phyloP scores from a whole-genome alignment of 2,329 filamentous ascomycete genomes.

The Clarireedia homoeocarpa region DNA sequence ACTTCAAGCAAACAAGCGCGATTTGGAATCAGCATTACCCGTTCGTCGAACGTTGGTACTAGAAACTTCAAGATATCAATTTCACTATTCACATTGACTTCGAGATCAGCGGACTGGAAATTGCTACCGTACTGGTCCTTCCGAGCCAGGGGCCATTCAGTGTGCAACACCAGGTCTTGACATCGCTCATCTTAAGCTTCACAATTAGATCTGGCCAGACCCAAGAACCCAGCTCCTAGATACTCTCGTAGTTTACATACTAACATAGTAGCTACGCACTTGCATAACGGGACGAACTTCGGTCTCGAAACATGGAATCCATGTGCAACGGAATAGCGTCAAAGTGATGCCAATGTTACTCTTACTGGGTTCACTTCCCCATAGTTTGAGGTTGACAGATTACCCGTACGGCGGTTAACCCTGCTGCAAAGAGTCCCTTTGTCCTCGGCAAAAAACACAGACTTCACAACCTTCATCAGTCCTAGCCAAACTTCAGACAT shows the following conservation, averaged over 20 bases:
- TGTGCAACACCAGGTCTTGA: neutral
- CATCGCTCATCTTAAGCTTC: neutral
- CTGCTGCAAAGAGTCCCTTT: neutral
- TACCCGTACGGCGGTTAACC: neutral
- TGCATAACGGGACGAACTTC: constrained; percentile 5
- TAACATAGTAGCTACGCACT: constrained; percentile 3
- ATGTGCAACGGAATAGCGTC: constrained; percentile 1
- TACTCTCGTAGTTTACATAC: neutral
- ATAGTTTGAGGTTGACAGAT: neutral
- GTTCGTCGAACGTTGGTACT: no score
- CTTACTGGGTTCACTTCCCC: neutral
- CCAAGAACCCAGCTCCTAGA: no score
- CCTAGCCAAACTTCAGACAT: no score
- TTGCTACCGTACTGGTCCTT: no score
- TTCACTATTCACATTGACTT: no score
- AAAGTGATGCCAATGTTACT: neutral
- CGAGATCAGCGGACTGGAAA: no score
- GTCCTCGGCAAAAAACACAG: no score
- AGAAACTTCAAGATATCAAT: no score
- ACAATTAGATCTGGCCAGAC: neutral
- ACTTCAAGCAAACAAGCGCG: no score
- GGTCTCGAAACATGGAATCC: neutral
- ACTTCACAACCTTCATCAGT: no score
- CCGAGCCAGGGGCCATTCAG: no score
- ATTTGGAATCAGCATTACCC: no score